Base-by-base conservation (phyloP, 768 basidiomycete species). In the Crassisporium funariophilum region DNA sequence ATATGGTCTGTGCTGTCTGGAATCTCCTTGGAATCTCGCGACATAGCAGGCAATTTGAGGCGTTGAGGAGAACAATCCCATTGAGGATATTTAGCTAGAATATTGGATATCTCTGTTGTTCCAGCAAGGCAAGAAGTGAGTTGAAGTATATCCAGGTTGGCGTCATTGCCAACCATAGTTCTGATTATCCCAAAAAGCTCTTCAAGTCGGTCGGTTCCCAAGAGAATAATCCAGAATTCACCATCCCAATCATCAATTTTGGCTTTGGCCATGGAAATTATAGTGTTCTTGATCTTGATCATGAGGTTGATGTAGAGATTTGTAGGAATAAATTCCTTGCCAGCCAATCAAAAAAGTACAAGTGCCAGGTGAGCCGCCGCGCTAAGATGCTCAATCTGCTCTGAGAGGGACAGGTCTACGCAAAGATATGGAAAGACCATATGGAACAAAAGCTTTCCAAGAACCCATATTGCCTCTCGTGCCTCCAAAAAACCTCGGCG, bases 131-230 rank as follows among this genome's bases (percentile, higher is more conserved):
- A 58, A 5, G 11, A 34, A 2, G 43, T 58, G 5, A 72, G 57
- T 42, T 70, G 66, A 1, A 55, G 44, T 34, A 64, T 44, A 44
- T 64, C 50, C 19, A 62, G 27, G 40, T 57, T 62, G 36, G 57
- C 36, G 29, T 73, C 66, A 24, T 63, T 69, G 0, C 70, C 67
- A 38, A 70, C 49, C 56, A 66, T 66, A 3, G 69, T 71, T 0
- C 64, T 49, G 9, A 70, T 47, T 16, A 69, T 57, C 1, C 71
- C 69, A 50, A 70, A 73, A 0, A 68, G 41, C 6, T 49, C 52
- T 45, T 74, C 68, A 2, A 71, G 57, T 0, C 65, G 57, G 47
- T 75, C 66, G 0, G 71, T 75, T n/a, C 72, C 71, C 1, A 73
- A 48, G 0, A 71, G 57, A 6, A 69, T 66, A 2, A 73, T 24